Evolutionary conservation across 176 grass and related monocot species (phyloP).

Genomic region (Zea luxurians): DNA sequence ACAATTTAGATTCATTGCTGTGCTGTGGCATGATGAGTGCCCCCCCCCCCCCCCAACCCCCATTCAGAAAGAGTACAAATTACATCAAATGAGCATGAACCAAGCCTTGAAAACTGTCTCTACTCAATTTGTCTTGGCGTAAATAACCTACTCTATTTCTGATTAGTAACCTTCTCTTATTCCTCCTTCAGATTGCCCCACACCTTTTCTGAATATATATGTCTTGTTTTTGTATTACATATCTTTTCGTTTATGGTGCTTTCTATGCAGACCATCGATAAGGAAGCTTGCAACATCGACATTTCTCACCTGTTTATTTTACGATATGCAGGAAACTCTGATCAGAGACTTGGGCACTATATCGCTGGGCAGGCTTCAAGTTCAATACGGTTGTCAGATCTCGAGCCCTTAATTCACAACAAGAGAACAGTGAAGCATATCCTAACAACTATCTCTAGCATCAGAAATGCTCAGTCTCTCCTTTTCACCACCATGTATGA

Average conservation of each 20-base stretch:
- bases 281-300: slow-evolving; percentile 7
- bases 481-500: slow-evolving; percentile 57
- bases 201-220: neutral
- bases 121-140: neutral
- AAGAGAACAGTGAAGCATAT: slow-evolving; percentile 25
- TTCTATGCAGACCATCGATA: neutral
- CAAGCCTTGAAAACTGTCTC: neutral
- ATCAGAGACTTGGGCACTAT: slow-evolving; percentile 40
- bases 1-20: too few species aligned
- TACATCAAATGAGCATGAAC: slow-evolving; percentile 4
- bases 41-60: too few species aligned
- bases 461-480: slow-evolving; percentile 40
- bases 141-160: slow-evolving; percentile 3
- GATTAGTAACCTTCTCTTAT: neutral
- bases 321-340: slow-evolving; percentile 31
- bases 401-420: slow-evolving; percentile 38
- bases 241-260: neutral
- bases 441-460: slow-evolving; percentile 24
- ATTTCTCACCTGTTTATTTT: slow-evolving; percentile 30
- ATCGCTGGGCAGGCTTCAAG: slow-evolving; percentile 24
- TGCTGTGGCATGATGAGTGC: too few species aligned
- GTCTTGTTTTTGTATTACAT: neutral
- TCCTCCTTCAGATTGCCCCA: neutral
- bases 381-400: slow-evolving; percentile 44
- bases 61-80: neutral